phyloP scores from a whole-genome alignment of 1,284 basidiomycete species.

The Kwoniella shivajii region DNA sequence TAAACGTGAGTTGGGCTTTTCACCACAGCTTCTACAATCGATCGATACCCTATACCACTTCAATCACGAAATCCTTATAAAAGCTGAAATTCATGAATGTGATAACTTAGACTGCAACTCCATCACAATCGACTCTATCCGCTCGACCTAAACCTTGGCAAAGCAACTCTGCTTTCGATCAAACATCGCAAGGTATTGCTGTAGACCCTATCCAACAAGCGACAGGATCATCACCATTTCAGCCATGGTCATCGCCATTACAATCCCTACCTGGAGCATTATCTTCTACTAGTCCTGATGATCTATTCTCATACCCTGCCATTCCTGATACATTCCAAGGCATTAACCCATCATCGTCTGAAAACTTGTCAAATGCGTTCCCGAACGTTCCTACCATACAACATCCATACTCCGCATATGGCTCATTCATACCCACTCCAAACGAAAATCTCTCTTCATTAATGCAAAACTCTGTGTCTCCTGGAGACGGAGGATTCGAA shows the following conservation, averaged over 20 bases:
- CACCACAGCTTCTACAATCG: too few relatives aligned
- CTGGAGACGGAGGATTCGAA: neutral
- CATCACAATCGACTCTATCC: slow-evolving; percentile 18
- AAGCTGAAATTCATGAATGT: too few relatives aligned
- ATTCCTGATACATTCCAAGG: neutral
- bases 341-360: neutral
- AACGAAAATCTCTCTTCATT: neutral
- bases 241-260: neutral
- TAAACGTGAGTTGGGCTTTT: slow-evolving; percentile 39
- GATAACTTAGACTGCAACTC: slow-evolving; percentile 15
- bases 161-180: neutral
- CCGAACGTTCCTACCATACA: neutral
- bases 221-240: neutral
- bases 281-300: neutral
- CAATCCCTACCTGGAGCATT: neutral
- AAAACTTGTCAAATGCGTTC: neutral
- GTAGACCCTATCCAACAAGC: neutral
- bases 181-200: too few relatives aligned
- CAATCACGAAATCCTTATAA: neutral
- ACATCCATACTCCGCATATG: neutral
- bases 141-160: slow-evolving; percentile 31
- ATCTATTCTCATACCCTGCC: neutral
- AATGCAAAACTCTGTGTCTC: neutral
- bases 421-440: neutral
- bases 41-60: too few relatives aligned